phyloP scores from a whole-genome alignment of 2,329 filamentous ascomycete species.

The Pseudopyricularia cyperi region DNA sequence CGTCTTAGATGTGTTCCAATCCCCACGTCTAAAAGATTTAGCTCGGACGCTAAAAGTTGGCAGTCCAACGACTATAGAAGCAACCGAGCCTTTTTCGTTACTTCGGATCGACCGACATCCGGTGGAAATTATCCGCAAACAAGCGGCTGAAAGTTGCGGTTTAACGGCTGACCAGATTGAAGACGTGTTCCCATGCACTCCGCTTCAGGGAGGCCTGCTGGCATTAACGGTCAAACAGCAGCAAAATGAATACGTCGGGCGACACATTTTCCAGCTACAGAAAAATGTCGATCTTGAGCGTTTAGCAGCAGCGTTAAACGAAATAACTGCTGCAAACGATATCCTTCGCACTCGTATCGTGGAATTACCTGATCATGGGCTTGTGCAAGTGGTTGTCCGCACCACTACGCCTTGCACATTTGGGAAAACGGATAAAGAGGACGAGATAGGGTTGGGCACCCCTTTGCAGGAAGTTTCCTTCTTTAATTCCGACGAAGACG shows the following conservation, averaged over 20 bases:
- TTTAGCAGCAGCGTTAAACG: not conserved
- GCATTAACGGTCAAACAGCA: not conserved
- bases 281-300: not conserved
- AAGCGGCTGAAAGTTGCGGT: not conserved
- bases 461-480: not conserved
- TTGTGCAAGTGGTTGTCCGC: not conserved
- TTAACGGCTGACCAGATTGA: constrained; percentile 4
- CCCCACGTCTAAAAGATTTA: not conserved
- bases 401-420: no score
- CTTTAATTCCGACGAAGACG: not conserved
- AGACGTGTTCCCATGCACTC: not conserved
- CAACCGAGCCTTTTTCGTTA: not conserved
- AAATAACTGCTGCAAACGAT: not conserved
- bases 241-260: constrained; percentile 7
- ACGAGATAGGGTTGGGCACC: not conserved
- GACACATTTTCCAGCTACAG: not conserved
- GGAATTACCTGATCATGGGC: not conserved
- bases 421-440: not conserved
- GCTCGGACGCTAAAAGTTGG: not conserved
- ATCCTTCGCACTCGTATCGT: not conserved
- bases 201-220: not conserved
- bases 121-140: not conserved
- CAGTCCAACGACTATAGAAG: not conserved
- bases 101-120: not conserved
- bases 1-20: constrained; percentile 30